Evolutionary conservation across 2,329 filamentous ascomycete genomes (phyloP), one percentile per base, ranked within the genome.

Genomic region (Mollisia scopiformis): DNA sequence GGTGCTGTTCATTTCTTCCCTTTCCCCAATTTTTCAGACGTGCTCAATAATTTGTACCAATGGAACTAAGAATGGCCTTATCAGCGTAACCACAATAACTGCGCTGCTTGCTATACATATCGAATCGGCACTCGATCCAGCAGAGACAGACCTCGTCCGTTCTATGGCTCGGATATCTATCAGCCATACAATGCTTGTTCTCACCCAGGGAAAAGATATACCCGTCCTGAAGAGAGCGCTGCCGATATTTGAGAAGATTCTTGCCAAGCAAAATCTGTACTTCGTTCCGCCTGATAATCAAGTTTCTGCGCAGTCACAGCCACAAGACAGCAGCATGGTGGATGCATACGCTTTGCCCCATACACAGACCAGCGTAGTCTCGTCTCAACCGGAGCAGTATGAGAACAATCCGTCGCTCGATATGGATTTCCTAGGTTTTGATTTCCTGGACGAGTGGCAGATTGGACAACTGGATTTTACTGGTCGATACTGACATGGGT

Each of bases 51-150:
- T 46, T 46, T 27, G 53, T 13, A 56, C 53, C 39, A 56, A 56
- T 56, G 25, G 35, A 46, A 56, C 39, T 56, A 56, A 56, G 7
- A 46, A 56, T 47, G 21, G 53, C 53, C 37, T 56, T 56, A 23
- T 56, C 39, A 56, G 53, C 53, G 39, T 56, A 56, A 56, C 53
- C 39, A 56, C 53, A 56, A 56, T 56, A 46, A 56, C 53, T 56
- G 53, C 53, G 53, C 35, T 56, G 35, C 53, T 56, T 11, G 53
- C 53, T 46, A 23, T 56, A 56, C 53, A 56, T 27, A 56, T 56
- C 53, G 53, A 56, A 46, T 56, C 53, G 35, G 53, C 53, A 35
- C 53, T 56, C 53, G 35, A 56, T 31, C 37, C 53, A 56, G 53
- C 25, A 6, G 53, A 56, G 53, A 56, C 53, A 47, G 53, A 56